These are phyloP conservation scores for Suhomyces guaymorum DNA, from an alignment of 1,139 yeast species.

Conservation along the genomic window DNA sequence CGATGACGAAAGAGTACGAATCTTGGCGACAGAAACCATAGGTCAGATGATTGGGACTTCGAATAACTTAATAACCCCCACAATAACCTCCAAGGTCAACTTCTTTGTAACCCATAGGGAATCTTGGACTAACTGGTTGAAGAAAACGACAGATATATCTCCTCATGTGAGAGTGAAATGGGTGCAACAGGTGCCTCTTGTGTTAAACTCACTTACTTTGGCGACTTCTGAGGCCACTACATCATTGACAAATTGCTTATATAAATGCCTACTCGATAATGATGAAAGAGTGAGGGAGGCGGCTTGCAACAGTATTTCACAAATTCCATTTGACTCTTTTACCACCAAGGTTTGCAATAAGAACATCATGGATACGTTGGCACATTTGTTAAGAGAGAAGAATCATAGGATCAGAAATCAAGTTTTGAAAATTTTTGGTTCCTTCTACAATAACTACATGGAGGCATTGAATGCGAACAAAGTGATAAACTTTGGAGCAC, in stretches of 20 bases:
- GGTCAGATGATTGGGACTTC: conserved; percentile 60
- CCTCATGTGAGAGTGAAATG: conserved; percentile 66
- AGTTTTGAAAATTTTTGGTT: conserved; percentile 58
- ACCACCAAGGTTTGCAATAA: conserved; percentile 47
- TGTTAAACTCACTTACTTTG: conserved; percentile 34
- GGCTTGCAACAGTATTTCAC: conserved; percentile 53
- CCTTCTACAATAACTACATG: conserved; percentile 47
- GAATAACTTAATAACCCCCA: conserved; percentile 15
- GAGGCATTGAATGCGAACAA: conserved; percentile 17
- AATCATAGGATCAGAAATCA: conserved; percentile 63
- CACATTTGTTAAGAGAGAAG: conserved; percentile 70
- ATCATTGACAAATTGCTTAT: conserved; percentile 59
- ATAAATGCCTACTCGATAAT: conserved; percentile 70
- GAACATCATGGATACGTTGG: conserved; percentile 53
- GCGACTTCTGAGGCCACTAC: conserved; percentile 48
- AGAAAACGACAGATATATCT: conserved; percentile 70
- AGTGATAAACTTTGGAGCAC: conserved; percentile 33
- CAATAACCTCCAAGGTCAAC: conserved; percentile 43
- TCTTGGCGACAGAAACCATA: conserved; percentile 70
- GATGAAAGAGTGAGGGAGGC: conserved; percentile 72
- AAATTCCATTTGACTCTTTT: conserved; percentile 41
- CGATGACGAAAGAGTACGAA: conserved; percentile 63
- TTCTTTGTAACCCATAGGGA: conserved; percentile 61
- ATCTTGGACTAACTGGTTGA: conserved; percentile 70
- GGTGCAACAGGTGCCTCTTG: conserved; percentile 55